Percentiles rank a stretch among this genome's conserved stretches.
Conservation (phyloP, 1,284 basidiomycete species). For the Malassezia brasiliensis region DNA sequence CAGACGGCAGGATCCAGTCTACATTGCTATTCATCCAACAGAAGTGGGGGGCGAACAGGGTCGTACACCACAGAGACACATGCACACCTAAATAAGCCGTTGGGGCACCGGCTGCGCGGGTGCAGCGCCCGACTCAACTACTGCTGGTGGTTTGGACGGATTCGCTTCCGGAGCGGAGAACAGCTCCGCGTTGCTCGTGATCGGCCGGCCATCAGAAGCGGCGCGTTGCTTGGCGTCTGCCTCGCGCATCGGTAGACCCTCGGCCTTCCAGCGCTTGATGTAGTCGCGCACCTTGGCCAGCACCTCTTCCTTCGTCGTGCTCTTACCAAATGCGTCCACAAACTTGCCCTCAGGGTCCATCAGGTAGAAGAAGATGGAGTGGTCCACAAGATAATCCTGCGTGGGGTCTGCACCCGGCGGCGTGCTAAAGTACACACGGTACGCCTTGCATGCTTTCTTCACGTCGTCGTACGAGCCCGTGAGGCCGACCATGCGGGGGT, state of each 20-base stretch:
- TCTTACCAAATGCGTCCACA: conserved; percentile 92
- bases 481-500: conserved; percentile 77
- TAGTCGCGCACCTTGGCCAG: conserved; percentile 53
- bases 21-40: too few relatives aligned
- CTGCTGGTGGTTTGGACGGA: conserved; percentile 10
- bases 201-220: conserved; percentile 25
- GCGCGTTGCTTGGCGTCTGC: conserved; percentile 62
- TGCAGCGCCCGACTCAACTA: background rate
- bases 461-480: conserved; percentile 76
- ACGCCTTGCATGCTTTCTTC: conserved; percentile 83
- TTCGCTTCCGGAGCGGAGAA: conserved; percentile 8
- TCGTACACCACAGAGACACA: too few relatives aligned
- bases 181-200: conserved; percentile 9
- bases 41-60: too few relatives aligned
- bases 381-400: conserved; percentile 75
- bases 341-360: conserved; percentile 92
- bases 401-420: conserved; percentile 67
- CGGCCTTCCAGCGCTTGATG: conserved; percentile 52
- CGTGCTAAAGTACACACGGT: conserved; percentile 91
- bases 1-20: too few relatives aligned
- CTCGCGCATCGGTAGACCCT: conserved; percentile 26
- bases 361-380: conserved; percentile 85
- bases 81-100: too few relatives aligned
- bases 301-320: conserved; percentile 63
- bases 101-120: too few relatives aligned